Evolutionary conservation across 169 alveolate genomes (phyloP).

Genomic region (Plasmodium gaboni): DNA sequence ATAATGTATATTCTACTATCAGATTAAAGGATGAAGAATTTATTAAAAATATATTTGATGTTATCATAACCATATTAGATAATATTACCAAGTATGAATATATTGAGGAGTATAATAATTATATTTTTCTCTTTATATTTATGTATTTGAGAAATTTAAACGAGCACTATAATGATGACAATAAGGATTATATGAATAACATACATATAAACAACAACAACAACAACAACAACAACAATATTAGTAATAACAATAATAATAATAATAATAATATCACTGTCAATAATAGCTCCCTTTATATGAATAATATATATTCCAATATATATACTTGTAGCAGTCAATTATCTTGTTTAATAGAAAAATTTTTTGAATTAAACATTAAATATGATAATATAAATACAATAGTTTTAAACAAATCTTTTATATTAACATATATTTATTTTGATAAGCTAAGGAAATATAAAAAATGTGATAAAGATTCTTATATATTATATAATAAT

Average conservation of each 20-base stretch:
- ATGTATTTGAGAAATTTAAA: conserved; percentile 14
- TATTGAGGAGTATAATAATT: conserved; percentile 36
- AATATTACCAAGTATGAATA: conserved; percentile 5
- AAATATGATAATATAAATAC: conserved; percentile 11
- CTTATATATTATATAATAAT: conserved; percentile 37
- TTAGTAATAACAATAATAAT: neutral
- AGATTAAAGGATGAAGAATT: conserved; percentile 41
- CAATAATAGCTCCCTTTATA: neutral
- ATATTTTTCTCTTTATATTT: conserved; percentile 32
- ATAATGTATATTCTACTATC: conserved; percentile 13
- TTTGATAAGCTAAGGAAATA: conserved; percentile 44
- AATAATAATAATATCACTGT: neutral
- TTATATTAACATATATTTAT: conserved; percentile 29
- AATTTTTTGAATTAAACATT: conserved; percentile 11
- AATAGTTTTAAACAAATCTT: conserved; percentile 26
- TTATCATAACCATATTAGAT: conserved; percentile 19
- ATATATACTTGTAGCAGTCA: too few relatives aligned
- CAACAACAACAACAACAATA: neutral
- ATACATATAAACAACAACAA: neutral
- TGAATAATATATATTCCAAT: too few relatives aligned
- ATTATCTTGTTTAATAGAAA: conserved; percentile 46
- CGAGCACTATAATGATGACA: neutral
- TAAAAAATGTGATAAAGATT: conserved; percentile 23
- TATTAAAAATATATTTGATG: conserved; percentile 9
- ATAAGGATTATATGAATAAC: too few relatives aligned